A percentile compares a stretch with the other conserved stretches of the same genome.
These are phyloP conservation scores for Citrus sinensis DNA, from an alignment of 345 rosid species.

Conservation along the genomic window DNA sequence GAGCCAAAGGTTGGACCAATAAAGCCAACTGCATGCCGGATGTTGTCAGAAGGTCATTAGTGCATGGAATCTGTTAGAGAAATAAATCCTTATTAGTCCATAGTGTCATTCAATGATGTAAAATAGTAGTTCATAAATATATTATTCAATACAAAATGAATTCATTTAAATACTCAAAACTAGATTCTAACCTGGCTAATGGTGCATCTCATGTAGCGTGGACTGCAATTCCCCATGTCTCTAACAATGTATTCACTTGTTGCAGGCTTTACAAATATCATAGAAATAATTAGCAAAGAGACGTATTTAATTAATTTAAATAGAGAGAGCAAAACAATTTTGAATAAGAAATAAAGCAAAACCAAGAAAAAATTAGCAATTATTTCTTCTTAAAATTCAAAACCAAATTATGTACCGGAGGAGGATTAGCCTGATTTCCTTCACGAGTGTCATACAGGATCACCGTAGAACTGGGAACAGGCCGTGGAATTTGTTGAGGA, in stretches of 20 bases:
- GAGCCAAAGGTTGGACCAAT: slow-evolving; percentile 92
- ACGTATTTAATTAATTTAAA: neutral
- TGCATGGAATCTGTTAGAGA: slow-evolving; percentile 81
- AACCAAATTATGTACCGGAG: slow-evolving; percentile 62
- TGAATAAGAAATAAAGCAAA: neutral
- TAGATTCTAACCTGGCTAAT: slow-evolving; percentile 72
- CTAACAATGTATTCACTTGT: slow-evolving; percentile 79
- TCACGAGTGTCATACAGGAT: slow-evolving; percentile 77
- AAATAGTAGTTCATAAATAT: slow-evolving; percentile 1
- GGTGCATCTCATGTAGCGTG: slow-evolving; percentile 98
- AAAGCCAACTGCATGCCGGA: slow-evolving; percentile 95
- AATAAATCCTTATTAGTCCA: slow-evolving; percentile 2
- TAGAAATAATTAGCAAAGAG: slow-evolving; percentile 17
- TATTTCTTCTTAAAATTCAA: neutral
- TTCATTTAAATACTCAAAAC: slow-evolving; percentile 15
- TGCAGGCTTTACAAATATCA: slow-evolving; percentile 64
- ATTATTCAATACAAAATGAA: neutral
- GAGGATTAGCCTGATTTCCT: slow-evolving; percentile 81
- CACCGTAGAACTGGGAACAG: slow-evolving; percentile 67
- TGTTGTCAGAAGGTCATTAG: slow-evolving; percentile 86
- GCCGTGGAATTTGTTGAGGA: slow-evolving; percentile 96
- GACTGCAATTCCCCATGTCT: slow-evolving; percentile 97
- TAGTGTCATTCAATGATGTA: neutral
- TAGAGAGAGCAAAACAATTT: neutral
- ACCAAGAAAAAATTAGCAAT: slow-evolving; percentile 3